Evolutionary conservation across 108 stramenopile species (phyloP), one percentile per base, ranked within the genome.

Genomic region (Phaeodactylum tricornutum): DNA sequence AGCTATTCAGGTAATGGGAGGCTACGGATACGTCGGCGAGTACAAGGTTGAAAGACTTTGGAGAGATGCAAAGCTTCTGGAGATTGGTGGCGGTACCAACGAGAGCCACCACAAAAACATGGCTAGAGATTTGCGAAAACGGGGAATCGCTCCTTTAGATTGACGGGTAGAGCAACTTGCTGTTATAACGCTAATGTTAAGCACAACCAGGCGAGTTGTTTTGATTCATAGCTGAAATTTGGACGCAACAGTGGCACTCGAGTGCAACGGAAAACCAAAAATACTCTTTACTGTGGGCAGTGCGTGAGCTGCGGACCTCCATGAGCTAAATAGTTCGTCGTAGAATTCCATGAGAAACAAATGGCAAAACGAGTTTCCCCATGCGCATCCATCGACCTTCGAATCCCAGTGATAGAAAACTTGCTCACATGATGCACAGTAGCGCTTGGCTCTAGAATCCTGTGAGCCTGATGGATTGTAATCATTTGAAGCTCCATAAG

Each of bases 71-170:
- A 99, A 99, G 55, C 70, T 99, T 3, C 55, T 99, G 29, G 98
- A 99, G 63, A 99, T 99, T 46, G 98, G 98, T n/a, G 98, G 98
- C 29, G 98, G 98, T 3, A 99, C 96, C 28, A 92, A 92, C 41
- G 96, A 99, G 73, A 84, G 84, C 4, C 98, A 99, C 57, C 96
- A 99, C 62, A 99, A 99, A 67, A 99, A 99, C 62, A 99, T 99
- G 93, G 32, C 66, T 1, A 61, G 87, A 19, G 87, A 84, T 64
- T 62, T 90, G 34, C 55, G 58, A 7, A 57, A 65, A 32, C 55
- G 75, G 59, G 55, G 59, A 28, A 48, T 46, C 1, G 67, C 49
- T 29, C 66, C 46, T 36, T 46, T 77, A 0, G 69, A 74, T 38
- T 77, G 4, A 21, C n/a, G n/a, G n/a, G n/a, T n/a, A n/a, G n/a